Evolutionary conservation across 2,329 filamentous ascomycete species (phyloP), one percentile per base, ranked within the genome.

Genomic region (Simplicillium sp.): DNA sequence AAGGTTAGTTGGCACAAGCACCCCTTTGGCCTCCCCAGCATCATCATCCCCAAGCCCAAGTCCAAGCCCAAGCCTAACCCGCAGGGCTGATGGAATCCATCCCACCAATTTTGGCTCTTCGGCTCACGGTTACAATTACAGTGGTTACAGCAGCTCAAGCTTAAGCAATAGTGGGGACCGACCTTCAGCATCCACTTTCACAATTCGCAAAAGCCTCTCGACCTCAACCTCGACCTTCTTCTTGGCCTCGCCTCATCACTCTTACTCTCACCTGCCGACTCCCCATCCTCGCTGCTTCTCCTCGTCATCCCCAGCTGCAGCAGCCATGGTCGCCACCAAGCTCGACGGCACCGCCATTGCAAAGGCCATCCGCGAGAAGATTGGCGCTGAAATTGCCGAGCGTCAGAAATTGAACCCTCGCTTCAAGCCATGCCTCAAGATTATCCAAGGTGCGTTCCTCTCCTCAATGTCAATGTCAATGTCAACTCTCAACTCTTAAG

Each of bases 321-420:
- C 67, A 65, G 71, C 66, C 58, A 97, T 96, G 89, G 78, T 80
- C 53, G 90, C 87, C 51, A 78, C 75, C 54, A 95, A 88, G 72
- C 92, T 98, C 56, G 92, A 98, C 70, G 92, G 92, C 70, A 95
- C 83, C 42, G 87, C 87, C 60, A 88, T 97, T 68, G 92, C 92
- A 53, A 94, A 90, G 71, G 76, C 71, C 59, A 95, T 97, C 60
- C 83, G 92, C 46, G 86, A 89, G 68, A 75, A 75, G 46, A 75
- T 98, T 54, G 82, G 82, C 54, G 69, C 68, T 36, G 82, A 96
- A 64, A 94, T 98, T 64, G 75, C 78, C 51, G 72, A 85, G 60
- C 84, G 80, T 60, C 90, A 96, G 65, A 75, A 78, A 65, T 64
- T 71, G 46, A 96, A 96, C 61, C 84, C 90, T 33, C 77, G 88